Conservation (phyloP, 768 basidiomycete genomes). For the Boletales sp. region DNA sequence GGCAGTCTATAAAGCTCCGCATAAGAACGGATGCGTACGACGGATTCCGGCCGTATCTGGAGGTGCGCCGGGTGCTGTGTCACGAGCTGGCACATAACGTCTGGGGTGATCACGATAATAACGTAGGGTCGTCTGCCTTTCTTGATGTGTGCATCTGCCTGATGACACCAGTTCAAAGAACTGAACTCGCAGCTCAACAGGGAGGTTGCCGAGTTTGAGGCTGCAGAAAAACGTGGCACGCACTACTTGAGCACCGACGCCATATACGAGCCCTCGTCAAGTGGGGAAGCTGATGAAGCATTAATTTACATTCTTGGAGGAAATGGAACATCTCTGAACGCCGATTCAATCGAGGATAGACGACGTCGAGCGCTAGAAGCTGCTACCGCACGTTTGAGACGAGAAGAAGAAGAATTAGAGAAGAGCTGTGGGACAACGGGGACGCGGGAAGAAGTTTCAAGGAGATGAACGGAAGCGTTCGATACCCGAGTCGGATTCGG, state of each 20-base stretch:
- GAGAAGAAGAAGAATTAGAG: slow-evolving; percentile 71
- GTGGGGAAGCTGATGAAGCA: slow-evolving; percentile 52
- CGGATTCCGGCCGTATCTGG: slow-evolving; percentile 64
- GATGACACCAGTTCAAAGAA: slow-evolving; percentile 57
- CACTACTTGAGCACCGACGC: slow-evolving; percentile 42
- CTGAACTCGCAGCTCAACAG: slow-evolving; percentile 71
- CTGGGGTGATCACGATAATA: slow-evolving; percentile 68
- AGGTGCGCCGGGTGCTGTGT: slow-evolving; percentile 65
- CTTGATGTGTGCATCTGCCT: background rate
- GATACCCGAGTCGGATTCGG: too few species aligned
- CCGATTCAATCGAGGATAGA: slow-evolving; percentile 56
- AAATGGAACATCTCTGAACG: slow-evolving; percentile 10
- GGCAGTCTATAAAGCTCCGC: slow-evolving; percentile 63
- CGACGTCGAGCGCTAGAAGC: slow-evolving; percentile 56
- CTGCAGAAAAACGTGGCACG: slow-evolving; percentile 46
- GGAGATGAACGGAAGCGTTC: too few species aligned
- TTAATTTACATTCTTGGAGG: slow-evolving; percentile 56
- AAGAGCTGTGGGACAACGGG: slow-evolving; percentile 60
- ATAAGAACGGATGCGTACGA: slow-evolving; percentile 69
- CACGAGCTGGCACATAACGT: slow-evolving; percentile 79
- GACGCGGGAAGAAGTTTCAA: background rate
- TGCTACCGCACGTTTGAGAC: slow-evolving; percentile 54
- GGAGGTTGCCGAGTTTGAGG: slow-evolving; percentile 69
- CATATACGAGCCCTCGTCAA: slow-evolving; percentile 50
- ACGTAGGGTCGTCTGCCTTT: slow-evolving; percentile 42